phyloP scores from a whole-genome alignment of 257 asterid genomes.

The Ballota nigra region DNA sequence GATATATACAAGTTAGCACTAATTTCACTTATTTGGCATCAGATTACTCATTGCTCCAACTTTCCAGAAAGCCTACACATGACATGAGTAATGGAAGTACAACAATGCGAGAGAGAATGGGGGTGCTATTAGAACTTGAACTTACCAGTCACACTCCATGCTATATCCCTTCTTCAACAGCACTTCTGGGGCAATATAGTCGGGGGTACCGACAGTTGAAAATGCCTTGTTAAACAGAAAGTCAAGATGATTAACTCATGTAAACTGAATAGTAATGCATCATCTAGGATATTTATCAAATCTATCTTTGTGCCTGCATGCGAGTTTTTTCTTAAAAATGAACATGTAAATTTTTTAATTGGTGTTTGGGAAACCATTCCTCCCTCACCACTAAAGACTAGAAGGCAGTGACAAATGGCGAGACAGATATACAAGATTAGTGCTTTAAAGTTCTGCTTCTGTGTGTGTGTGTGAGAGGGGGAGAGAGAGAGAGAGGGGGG shows the following conservation, averaged over 20 bases:
- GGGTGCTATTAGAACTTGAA: constrained; percentile 21
- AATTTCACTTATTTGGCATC: constrained; percentile 9
- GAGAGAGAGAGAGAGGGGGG: not conserved
- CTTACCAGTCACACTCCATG: constrained; percentile 97
- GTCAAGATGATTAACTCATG: constrained; percentile 20
- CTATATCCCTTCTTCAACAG: constrained; percentile 90
- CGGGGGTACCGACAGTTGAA: constrained; percentile 95
- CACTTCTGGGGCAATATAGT: constrained; percentile 95
- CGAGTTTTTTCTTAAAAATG: not conserved
- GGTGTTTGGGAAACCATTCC: not conserved
- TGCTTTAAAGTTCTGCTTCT: not conserved
- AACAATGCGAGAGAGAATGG: not conserved
- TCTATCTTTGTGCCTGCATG: not conserved
- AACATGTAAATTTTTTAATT: not conserved
- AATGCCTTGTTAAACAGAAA: constrained; percentile 58
- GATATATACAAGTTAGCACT: constrained; percentile 1
- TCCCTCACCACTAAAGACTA: not conserved
- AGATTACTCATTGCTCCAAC: not conserved
- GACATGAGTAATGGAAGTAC: constrained; percentile 8
- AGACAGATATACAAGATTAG: not conserved
- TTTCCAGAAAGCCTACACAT: not conserved
- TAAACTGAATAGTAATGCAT: constrained; percentile 1
- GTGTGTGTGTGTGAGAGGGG: not conserved
- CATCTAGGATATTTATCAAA: constrained; percentile 1
- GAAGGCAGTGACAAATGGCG: not conserved